phyloP scores from a whole-genome alignment of 1,284 basidiomycete genomes.

The Caloboletus firmus region DNA sequence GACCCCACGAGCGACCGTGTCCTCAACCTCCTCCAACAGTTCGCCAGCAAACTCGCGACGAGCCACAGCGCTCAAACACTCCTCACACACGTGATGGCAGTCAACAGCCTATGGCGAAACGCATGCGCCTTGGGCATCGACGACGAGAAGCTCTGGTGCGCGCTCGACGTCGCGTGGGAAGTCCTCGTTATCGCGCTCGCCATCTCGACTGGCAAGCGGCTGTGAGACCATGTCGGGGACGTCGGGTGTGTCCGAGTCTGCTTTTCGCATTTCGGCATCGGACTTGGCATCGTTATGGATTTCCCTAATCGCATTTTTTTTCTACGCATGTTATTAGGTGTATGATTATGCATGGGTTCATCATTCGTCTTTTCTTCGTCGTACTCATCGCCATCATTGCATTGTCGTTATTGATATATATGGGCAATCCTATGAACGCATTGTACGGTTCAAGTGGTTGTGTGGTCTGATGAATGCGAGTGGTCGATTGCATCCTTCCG shows the following conservation, averaged over 20 bases:
- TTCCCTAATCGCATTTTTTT: slow-evolving; percentile 11
- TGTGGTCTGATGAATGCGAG: neutral
- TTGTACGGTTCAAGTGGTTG: neutral
- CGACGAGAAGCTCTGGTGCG: slow-evolving; percentile 53
- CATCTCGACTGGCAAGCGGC: slow-evolving; percentile 23
- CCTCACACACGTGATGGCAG: slow-evolving; percentile 40
- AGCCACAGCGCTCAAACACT: slow-evolving; percentile 34
- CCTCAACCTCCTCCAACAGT: slow-evolving; percentile 17
- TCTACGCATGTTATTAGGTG: slow-evolving; percentile 12
- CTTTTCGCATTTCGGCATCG: slow-evolving; percentile 7
- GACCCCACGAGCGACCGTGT: slow-evolving; percentile 14
- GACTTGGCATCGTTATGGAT: slow-evolving; percentile 9
- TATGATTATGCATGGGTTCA: slow-evolving; percentile 23
- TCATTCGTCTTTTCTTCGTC: neutral
- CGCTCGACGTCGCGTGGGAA: slow-evolving; percentile 58
- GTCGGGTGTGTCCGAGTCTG: no score
- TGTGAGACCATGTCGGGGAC: slow-evolving; percentile 16
- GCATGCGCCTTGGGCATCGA: slow-evolving; percentile 58
- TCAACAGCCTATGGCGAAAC: slow-evolving; percentile 62
- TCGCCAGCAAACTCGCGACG: slow-evolving; percentile 33
- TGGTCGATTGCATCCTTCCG: neutral
- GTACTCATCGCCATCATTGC: neutral
- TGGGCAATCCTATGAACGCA: slow-evolving; percentile 13
- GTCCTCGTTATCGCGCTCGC: slow-evolving; percentile 44
- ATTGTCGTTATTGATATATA: slow-evolving; percentile 29